Base-by-base conservation (phyloP, 2,329 filamentous ascomycete genomes). In the Aspergillus hiratsukae region DNA sequence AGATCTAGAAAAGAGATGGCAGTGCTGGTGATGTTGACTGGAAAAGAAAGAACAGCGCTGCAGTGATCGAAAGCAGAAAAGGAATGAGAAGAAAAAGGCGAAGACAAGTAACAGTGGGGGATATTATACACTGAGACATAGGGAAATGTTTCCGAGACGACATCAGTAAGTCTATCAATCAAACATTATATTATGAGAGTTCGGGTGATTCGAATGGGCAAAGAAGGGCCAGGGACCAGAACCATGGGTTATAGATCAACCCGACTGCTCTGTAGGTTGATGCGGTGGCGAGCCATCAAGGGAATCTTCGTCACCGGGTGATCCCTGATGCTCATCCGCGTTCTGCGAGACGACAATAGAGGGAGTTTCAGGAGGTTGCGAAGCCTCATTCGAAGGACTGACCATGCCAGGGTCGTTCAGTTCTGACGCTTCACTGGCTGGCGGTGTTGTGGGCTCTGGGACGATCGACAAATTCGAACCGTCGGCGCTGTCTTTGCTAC, bases 401-500 rank as follows among this genome's bases (percentile, higher is more conserved):
- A 62, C 57, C 8, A 65, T 55, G 31, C 61, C 53, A 3, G 64
- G 53, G 9, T 67, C 66, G 9, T 68, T 66, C 7, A 52, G 54
- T 29, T 60, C 61, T 11, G 53, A 48, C 1, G 59, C 56, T 40
- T 68, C 69, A 5, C 52, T 58, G 5, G 66, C 59, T 14, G 69
- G 65, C n/a, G 70, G 65, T n/a, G 70, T 70, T 21, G 60, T 56
- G 29, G 70, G 68, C 51, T 75, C 73, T 51, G 61, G 66, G 19
- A 72, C 64, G 8, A 70, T 58, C 9, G 69, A 60, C n/a, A 72
- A 61, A 49, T 55, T 60, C 9, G 64, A 66, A 19, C 66, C 68
- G 58, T 74, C 72, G 7, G 64, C 66, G 41, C 69, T 69, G 52
- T 75, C 71, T 59, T 74, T 75, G 59, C 70, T 75, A 29, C 66